Evolutionary conservation across 164 flowering plant species (phyloP).

Genomic region (Sextonia rubra): DNA sequence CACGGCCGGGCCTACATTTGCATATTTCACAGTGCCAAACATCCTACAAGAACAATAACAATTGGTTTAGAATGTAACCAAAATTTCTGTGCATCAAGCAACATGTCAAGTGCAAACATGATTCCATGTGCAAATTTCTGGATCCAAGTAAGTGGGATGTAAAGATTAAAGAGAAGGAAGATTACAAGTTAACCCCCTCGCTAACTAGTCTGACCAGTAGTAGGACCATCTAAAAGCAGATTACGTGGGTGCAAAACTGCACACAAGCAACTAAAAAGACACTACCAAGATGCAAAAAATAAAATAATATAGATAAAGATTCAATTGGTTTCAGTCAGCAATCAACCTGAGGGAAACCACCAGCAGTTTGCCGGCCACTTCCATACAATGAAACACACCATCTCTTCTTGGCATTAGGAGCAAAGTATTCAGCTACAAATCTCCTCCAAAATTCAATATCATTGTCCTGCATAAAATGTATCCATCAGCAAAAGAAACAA

Average conservation of each 20-base stretch:
- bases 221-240: too few relatives aligned
- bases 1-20: constrained; percentile 96
- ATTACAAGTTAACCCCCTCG: too few relatives aligned
- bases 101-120: too few relatives aligned
- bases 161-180: too few relatives aligned
- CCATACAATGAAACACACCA: constrained; percentile 2
- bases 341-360: constrained; percentile 10
- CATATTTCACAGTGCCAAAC: constrained; percentile 99
- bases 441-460: constrained; percentile 97
- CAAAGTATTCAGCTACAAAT: constrained; percentile 25
- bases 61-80: background rate
- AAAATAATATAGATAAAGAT: background rate
- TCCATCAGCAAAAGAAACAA: constrained; percentile 3
- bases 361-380: constrained; percentile 1
- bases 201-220: too few relatives aligned
- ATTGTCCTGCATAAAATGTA: constrained; percentile 60
- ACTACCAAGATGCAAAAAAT: too few relatives aligned
- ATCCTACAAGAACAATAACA: constrained; percentile 53
- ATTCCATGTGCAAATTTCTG: too few relatives aligned
- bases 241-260: too few relatives aligned
- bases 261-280: background rate
- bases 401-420: constrained; percentile 3
- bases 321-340: background rate
- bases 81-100: too few relatives aligned
- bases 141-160: too few relatives aligned